Base-by-base conservation (phyloP, 768 basidiomycete genomes). In the Strobilomyces echinocephalus region DNA sequence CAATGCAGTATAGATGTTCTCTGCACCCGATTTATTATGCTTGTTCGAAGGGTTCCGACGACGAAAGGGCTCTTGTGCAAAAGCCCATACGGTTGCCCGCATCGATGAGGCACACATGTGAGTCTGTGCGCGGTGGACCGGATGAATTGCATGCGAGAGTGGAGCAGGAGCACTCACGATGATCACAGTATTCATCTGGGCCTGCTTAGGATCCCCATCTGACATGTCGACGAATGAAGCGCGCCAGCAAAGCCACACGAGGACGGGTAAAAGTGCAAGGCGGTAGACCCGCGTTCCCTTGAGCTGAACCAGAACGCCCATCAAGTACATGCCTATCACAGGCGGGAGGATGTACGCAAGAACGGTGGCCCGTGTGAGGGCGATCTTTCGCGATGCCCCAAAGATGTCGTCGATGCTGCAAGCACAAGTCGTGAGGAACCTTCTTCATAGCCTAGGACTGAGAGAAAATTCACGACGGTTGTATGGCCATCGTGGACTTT, bases 281-380 rank as follows among this genome's bases (percentile, higher is more conserved):
- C 83, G 79, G 52, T 78, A 63, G 6, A 63, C 54, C 9, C 42
- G 49, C 2, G 55, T 75, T 64, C 12, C 81, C 78, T 45, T 67
- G 66, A 76, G 64, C 43, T 79, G 69, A 16, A 82, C 78, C 35
- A 85, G 73, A 21, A 81, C 67, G 4, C 78, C 82, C 46, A 78
- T 77, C 12, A 66, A 63, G 67, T 79, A 81, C 59, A 80, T 78
- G 50, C 69, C 69, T 10, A 74, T 49, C 0, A 78, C 28, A 18
- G 76, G 65, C 1, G 79, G 79, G 10, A 78, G 52, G 40, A 81
- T 55, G 50, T 74, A 69, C 9, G 64, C 66, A 4, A 58, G 33
- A 65, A 58, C 60, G 72, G 72, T 21, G 67, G 41, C 3, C 41
- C 2, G 38, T 21, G 58, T 58, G 28, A 60, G 54, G 47, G 40